Base-by-base conservation (phyloP, 306 rosid species). In the Glycyrrhiza uralensis region DNA sequence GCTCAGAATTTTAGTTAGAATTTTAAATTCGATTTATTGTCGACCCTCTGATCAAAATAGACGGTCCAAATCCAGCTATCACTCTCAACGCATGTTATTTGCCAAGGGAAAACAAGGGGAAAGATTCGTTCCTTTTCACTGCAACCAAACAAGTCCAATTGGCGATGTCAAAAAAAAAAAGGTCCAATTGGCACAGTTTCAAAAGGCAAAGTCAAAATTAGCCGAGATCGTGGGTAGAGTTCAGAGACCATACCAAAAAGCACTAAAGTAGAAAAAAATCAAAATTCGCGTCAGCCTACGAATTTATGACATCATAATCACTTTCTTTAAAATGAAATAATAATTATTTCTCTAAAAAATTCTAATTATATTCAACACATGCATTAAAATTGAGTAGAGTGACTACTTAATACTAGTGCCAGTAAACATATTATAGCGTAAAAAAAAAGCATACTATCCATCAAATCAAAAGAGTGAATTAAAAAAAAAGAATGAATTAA, bases 141-240 rank as follows among this genome's bases (percentile, higher is more conserved):
- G 39, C 52, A 41, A 66, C 67, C 75, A 81, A 87, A 74, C 72
- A 52, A 62, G 70, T 51, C 66, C 66, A 64, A 78, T 8, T 65
- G 13, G 70, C 28, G n/a, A n/a, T n/a, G n/a, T n/a, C n/a, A n/a
- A n/a, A n/a, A n/a, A n/a, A n/a, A 81, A 87, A 74, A 69, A 52
- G 55, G 70, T 51, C 66, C 66, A 64, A 78, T 8, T 65, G 13
- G 70, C 28, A 32, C 1, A 10, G 62, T 28, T 65, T 66, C 36
- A 54, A n/a, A 46, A 35, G 6, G 19, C 14, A 22, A 1, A 36
- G 65, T 73, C 80, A 45, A 19, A 23, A 64, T 15, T 14, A 62
- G 22, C 42, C 26, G 10, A 46, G 6, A 9, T 70, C n/a, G 29
- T 47, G 6, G 19, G 18, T 6, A 33, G 44, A 15, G 71, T 33